These are phyloP conservation scores for Davidsoniella eucalypti DNA, from an alignment of 2,329 filamentous ascomycete genomes.

Conservation along the genomic window DNA sequence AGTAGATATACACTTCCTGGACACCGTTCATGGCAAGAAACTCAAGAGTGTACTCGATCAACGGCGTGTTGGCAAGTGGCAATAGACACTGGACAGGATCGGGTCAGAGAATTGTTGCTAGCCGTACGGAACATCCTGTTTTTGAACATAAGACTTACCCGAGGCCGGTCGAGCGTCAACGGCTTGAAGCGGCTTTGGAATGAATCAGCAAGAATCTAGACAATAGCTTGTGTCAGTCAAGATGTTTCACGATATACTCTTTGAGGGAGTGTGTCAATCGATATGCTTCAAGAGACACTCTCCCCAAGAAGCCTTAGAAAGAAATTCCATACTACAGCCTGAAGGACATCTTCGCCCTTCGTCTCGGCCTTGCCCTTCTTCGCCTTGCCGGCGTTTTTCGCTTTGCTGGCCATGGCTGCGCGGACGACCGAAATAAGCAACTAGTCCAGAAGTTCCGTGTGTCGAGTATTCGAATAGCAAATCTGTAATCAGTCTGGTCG, in stretches of 20 bases:
- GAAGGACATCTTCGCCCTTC: constrained; percentile 41
- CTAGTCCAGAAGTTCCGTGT: too few species aligned
- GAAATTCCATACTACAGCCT: constrained; percentile 34
- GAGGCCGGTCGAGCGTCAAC: constrained; percentile 73
- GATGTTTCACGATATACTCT: constrained; percentile 9
- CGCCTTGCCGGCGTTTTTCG: constrained; percentile 25
- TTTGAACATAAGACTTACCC: constrained; percentile 39
- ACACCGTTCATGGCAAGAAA: constrained; percentile 91
- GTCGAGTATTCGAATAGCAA: too few species aligned
- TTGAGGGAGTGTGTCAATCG: constrained; percentile 5
- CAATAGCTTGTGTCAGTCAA: constrained; percentile 9
- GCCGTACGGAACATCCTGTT: neutral
- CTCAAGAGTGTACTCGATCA: constrained; percentile 96
- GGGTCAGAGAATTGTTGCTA: constrained; percentile 10
- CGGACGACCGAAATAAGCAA: neutral
- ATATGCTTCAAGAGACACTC: constrained; percentile 6
- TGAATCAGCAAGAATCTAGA: constrained; percentile 74
- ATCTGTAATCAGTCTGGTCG: too few species aligned
- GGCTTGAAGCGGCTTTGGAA: constrained; percentile 87
- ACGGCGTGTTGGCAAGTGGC: constrained; percentile 77
- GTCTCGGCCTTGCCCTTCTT: constrained; percentile 37
- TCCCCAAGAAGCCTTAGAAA: constrained; percentile 6
- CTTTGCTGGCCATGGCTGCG: constrained; percentile 11
- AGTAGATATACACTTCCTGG: constrained; percentile 88
- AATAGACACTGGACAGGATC: constrained; percentile 57